These are phyloP conservation scores for Mycena belliarum DNA, from an alignment of 768 basidiomycete genomes.

Conservation along the genomic window DNA sequence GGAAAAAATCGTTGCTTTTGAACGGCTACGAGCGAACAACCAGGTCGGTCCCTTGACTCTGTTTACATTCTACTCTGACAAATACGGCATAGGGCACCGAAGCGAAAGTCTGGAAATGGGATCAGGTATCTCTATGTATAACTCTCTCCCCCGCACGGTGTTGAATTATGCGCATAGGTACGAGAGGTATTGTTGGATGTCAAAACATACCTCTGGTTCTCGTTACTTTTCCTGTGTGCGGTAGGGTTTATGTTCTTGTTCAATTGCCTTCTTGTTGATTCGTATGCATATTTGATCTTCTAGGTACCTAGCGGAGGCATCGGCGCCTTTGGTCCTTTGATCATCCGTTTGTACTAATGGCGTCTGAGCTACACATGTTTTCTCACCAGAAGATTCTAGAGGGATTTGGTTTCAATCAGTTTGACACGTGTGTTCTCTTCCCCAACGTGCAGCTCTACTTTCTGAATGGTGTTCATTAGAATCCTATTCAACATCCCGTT, in stretches of 20 bases:
- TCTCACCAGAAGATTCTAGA: slow-evolving; percentile 14
- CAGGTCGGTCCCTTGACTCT: slow-evolving; percentile 24
- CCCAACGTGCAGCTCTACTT: neutral
- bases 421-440: slow-evolving; percentile 28
- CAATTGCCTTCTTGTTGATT: neutral
- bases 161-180: neutral
- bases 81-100: slow-evolving; percentile 37
- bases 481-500: slow-evolving; percentile 55
- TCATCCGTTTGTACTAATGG: slow-evolving; percentile 32
- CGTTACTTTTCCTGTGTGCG: slow-evolving; percentile 44
- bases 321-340: slow-evolving; percentile 44
- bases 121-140: slow-evolving; percentile 32
- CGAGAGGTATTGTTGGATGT: slow-evolving; percentile 36
- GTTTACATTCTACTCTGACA: neutral
- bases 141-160: neutral
- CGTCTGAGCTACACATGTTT: neutral
- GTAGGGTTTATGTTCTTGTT: slow-evolving; percentile 19
- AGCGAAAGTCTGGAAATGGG: slow-evolving; percentile 47
- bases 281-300: too few species aligned
- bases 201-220: slow-evolving; percentile 45
- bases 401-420: slow-evolving; percentile 44
- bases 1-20: slow-evolving; percentile 44
- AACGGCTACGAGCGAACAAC: slow-evolving; percentile 45
- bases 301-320: slow-evolving; percentile 43
- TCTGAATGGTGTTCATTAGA: neutral